These are phyloP conservation scores for Diutina mesorugosa DNA, from an alignment of 1,139 yeast species.

Conservation along the genomic window DNA sequence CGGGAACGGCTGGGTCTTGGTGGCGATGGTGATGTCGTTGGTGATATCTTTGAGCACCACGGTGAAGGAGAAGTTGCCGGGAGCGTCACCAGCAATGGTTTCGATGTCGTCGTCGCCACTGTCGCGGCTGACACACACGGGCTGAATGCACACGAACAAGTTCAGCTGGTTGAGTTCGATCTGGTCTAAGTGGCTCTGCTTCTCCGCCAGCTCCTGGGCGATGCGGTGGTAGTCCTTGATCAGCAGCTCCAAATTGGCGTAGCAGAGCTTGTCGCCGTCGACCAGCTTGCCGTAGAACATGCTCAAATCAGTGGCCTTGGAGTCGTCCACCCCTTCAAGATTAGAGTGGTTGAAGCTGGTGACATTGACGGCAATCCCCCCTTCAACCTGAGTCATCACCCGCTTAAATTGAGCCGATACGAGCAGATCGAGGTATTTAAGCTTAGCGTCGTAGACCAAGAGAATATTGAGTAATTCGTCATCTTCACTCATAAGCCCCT, in stretches of 20 bases:
- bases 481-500: slow-evolving; percentile 65
- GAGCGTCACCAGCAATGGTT: slow-evolving; percentile 26
- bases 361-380: slow-evolving; percentile 56
- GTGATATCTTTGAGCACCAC: slow-evolving; percentile 65
- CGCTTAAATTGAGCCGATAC: slow-evolving; percentile 59
- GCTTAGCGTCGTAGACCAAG: slow-evolving; percentile 69
- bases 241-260: slow-evolving; percentile 74
- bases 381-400: slow-evolving; percentile 91
- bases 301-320: slow-evolving; percentile 31
- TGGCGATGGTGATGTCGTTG: slow-evolving; percentile 59
- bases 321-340: slow-evolving; percentile 13
- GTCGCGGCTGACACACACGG: slow-evolving; percentile 21
- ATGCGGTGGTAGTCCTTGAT: slow-evolving; percentile 32
- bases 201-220: slow-evolving; percentile 9
- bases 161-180: slow-evolving; percentile 36
- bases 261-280: slow-evolving; percentile 83
- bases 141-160: slow-evolving; percentile 71
- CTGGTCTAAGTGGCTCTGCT: slow-evolving; percentile 8
- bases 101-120: slow-evolving; percentile 18
- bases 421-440: slow-evolving; percentile 49
- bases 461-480: slow-evolving; percentile 31
- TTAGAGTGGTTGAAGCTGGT: slow-evolving; percentile 35
- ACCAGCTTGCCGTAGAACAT: slow-evolving; percentile 64
- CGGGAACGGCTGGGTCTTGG: slow-evolving; percentile 86
- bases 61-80: slow-evolving; percentile 44